Conservation (phyloP, 352 stramenopile species). For the Pythium rishiriense region DNA sequence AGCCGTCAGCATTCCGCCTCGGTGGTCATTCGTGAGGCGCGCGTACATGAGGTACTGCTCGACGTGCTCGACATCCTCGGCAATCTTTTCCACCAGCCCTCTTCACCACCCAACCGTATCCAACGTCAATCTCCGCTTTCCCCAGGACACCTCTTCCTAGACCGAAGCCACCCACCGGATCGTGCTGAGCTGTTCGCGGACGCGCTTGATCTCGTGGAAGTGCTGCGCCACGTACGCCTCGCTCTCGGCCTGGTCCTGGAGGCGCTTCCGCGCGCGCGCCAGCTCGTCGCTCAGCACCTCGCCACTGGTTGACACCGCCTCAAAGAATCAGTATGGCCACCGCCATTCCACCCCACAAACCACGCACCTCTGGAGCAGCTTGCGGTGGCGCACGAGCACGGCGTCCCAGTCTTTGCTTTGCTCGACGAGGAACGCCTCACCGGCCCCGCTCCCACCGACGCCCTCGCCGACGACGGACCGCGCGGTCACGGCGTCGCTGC, state of each 20-base stretch:
- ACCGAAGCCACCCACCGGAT: slow-evolving; percentile 33
- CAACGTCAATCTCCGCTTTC: neutral
- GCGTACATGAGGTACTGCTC: slow-evolving; percentile 61
- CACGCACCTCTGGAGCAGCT: slow-evolving; percentile 48
- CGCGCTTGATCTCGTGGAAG: slow-evolving; percentile 55
- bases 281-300: slow-evolving; percentile 50
- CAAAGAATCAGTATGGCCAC: too few relatives aligned
- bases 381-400: slow-evolving; percentile 39
- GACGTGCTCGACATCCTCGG: slow-evolving; percentile 61
- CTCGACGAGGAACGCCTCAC: slow-evolving; percentile 42
- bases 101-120: slow-evolving; percentile 11
- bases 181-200: slow-evolving; percentile 53
- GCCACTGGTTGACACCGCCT: slow-evolving; percentile 35
- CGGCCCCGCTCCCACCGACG: slow-evolving; percentile 29
- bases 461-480: slow-evolving; percentile 16
- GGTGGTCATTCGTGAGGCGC: neutral
- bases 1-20: neutral
- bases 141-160: neutral
- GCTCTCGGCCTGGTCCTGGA: slow-evolving; percentile 66
- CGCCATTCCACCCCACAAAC: slow-evolving; percentile 1
- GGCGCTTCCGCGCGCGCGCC: slow-evolving; percentile 35
- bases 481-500: slow-evolving; percentile 14
- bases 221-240: slow-evolving; percentile 67
- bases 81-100: slow-evolving; percentile 54
- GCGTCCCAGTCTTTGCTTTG: slow-evolving; percentile 38